phyloP scores from a whole-genome alignment of 768 basidiomycete genomes.

The Mycena olivaceomarginata region DNA sequence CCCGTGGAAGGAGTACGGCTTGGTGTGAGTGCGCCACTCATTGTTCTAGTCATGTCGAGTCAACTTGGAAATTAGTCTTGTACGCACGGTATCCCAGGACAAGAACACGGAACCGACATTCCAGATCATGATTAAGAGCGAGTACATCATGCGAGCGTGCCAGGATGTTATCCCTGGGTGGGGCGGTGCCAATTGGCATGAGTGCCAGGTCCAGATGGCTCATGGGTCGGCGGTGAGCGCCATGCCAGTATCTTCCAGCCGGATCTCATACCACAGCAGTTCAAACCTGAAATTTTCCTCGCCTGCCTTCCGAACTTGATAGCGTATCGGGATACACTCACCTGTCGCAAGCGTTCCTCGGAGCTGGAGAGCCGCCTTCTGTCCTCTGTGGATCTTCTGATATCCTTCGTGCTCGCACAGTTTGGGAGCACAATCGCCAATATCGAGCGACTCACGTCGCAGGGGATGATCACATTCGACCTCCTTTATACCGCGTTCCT shows the following conservation, averaged over 20 bases:
- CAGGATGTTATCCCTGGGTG: slow-evolving; percentile 75
- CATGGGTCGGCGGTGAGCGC: slow-evolving; percentile 59
- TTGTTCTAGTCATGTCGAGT: neutral
- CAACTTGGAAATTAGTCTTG: slow-evolving; percentile 58
- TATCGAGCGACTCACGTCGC: slow-evolving; percentile 67
- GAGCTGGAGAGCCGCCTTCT: slow-evolving; percentile 65
- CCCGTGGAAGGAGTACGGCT: slow-evolving; percentile 74
- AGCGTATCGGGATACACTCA: slow-evolving; percentile 63
- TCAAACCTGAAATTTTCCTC: slow-evolving; percentile 75
- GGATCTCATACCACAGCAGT: slow-evolving; percentile 51
- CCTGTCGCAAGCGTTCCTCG: slow-evolving; percentile 58
- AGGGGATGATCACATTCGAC: slow-evolving; percentile 76
- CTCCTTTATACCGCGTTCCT: slow-evolving; percentile 74
- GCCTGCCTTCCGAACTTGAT: slow-evolving; percentile 69
- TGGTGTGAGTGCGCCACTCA: slow-evolving; percentile 61
- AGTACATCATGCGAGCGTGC: slow-evolving; percentile 73
- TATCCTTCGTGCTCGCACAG: slow-evolving; percentile 69
- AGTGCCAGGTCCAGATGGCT: slow-evolving; percentile 58
- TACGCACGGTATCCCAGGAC: slow-evolving; percentile 67
- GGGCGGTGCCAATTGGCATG: slow-evolving; percentile 78
- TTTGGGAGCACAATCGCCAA: slow-evolving; percentile 68
- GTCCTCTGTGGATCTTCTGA: slow-evolving; percentile 69
- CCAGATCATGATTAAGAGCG: slow-evolving; percentile 75
- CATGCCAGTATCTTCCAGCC: slow-evolving; percentile 44
- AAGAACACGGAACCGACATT: slow-evolving; percentile 65